Conservation (phyloP, 352 stramenopile genomes). For the Pythium pyrilobum region DNA sequence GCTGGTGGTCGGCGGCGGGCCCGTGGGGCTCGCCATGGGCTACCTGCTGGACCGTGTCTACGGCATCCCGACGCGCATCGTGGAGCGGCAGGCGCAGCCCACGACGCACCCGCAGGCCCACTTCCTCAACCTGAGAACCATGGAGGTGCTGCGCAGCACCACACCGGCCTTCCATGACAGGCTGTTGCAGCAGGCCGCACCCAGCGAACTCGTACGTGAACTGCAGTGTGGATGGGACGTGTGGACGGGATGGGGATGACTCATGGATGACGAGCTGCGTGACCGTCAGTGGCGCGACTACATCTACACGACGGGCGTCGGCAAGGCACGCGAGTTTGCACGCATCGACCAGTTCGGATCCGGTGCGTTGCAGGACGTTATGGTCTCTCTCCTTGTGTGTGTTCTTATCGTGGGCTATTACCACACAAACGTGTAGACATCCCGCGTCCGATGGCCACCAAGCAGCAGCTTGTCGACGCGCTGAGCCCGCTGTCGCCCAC, state of each 20-base stretch:
- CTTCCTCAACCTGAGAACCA: slow-evolving; percentile 93
- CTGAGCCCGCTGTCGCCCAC: slow-evolving; percentile 56
- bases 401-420: not conserved
- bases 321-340: slow-evolving; percentile 60
- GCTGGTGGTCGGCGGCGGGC: slow-evolving; percentile 69
- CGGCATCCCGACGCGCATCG: slow-evolving; percentile 55
- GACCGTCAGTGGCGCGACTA: slow-evolving; percentile 74
- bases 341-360: slow-evolving; percentile 77
- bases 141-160: slow-evolving; percentile 88
- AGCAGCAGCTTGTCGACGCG: slow-evolving; percentile 30
- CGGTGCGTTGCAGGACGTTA: slow-evolving; percentile 20
- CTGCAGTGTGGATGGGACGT: not conserved
- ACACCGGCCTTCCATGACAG: slow-evolving; percentile 73
- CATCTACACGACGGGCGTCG: slow-evolving; percentile 74
- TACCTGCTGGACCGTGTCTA: slow-evolving; percentile 73
- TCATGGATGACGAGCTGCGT: not conserved
- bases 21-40: slow-evolving; percentile 59
- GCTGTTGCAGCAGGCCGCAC: slow-evolving; percentile 50
- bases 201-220: slow-evolving; percentile 42
- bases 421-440: slow-evolving; percentile 30
- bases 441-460: slow-evolving; percentile 23
- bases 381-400: not conserved
- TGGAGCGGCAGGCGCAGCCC: slow-evolving; percentile 68
- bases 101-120: slow-evolving; percentile 92
- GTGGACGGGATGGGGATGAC: not conserved